These are phyloP conservation scores for Solanum habrochaites DNA, from an alignment of 257 asterid genomes.

Conservation along the genomic window DNA sequence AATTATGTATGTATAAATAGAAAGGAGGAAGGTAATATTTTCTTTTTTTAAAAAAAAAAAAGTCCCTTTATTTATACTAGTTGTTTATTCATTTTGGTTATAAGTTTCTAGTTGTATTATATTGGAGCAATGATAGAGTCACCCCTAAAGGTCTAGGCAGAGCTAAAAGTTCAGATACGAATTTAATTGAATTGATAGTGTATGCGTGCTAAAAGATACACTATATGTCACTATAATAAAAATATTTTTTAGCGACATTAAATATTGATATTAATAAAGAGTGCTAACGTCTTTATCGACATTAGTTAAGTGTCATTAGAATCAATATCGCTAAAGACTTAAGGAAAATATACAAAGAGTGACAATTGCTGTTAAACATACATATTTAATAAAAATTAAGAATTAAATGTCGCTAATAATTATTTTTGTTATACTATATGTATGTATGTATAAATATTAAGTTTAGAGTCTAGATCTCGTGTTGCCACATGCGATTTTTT, in stretches of 20 bases:
- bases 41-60: too few relatives aligned
- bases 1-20: not conserved
- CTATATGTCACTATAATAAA: too few relatives aligned
- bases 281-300: too few relatives aligned
- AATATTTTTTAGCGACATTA: too few relatives aligned
- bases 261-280: too few relatives aligned
- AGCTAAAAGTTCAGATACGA: not conserved
- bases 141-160: not conserved
- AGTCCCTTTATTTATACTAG: not conserved
- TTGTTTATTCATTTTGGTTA: not conserved
- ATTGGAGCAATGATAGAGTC: conserved; percentile 33
- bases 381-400: too few relatives aligned
- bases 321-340: too few relatives aligned
- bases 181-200: not conserved
- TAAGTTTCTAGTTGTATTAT: not conserved
- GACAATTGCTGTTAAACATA: too few relatives aligned
- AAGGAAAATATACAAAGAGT: too few relatives aligned
- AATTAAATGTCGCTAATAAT: too few relatives aligned
- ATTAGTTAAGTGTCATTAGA: too few relatives aligned
- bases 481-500: not conserved
- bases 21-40: not conserved
- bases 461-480: not conserved
- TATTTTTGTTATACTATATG: too few relatives aligned
- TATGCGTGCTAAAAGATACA: not conserved
- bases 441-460: not conserved